Evolutionary conservation across 2,329 filamentous ascomycete species (phyloP), one percentile per base, ranked within the genome.

Genomic region (Alternaria angustiovoidea): DNA sequence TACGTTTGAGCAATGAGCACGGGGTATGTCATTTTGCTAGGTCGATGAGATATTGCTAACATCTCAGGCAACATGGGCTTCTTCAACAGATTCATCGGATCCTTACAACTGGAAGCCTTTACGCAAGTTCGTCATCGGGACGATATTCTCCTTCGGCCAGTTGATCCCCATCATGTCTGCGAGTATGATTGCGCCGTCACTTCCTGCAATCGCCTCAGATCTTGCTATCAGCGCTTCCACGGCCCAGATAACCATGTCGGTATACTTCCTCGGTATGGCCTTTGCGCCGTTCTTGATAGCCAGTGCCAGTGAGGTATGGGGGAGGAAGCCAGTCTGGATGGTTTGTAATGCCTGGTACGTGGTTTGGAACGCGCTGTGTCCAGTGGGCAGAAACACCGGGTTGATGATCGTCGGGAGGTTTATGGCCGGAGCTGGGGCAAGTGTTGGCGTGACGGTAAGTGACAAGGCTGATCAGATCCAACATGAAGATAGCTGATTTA

Each of bases 71-170:
- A 30, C 28, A 30, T 30, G 28, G 28, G 43, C 34, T 16, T 58
- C 55, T 7, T 63, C 69, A 16, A 60, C 63, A 18, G 71, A 75
- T 44, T 59, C 65, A 1, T 63, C 68, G 4, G 76, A 79, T 42
- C 76, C 77, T 30, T 67, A 66, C 53, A 77, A 76, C 52, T 79
- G 77, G 63, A 65, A 5, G 18, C 26, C 11, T 54, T 64, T 20
- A 38, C 54, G 7, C 26, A 74, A 75, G 51, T 63, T 72, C 39
- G 62, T 70, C 18, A 34, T 43, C 26, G 44, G 34, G 9, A 42
- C 43, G 11, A 55, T 59, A 26, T 54, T 63, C 51, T 65, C 62
- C 3, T 56, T 59, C 20, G 59, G 62, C 12, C 62, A 65, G 28
- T 57, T 67, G 20, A 62, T 67, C 5, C 57, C 64, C n/a, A 59